A percentile compares a stretch with the other conserved stretches of the same genome.
Evolutionary conservation across 805 yeast genomes (phyloP).

Genomic region (Schizosaccharomyces japonicus): DNA sequence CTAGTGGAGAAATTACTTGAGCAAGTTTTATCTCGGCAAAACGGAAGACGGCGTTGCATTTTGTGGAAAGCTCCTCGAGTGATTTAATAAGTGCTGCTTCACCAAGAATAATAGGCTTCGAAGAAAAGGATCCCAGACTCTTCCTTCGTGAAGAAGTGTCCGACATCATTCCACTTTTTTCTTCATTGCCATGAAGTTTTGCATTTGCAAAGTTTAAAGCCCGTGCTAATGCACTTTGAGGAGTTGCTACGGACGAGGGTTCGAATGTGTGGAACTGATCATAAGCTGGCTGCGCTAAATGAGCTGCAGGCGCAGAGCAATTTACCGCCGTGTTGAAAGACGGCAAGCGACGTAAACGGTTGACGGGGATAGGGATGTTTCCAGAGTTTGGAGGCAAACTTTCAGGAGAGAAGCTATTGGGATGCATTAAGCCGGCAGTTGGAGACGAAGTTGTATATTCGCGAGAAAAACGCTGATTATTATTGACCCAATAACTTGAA

Average conservation of each 20-base stretch:
- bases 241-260: background rate
- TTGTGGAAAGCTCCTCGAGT: conserved; percentile 60
- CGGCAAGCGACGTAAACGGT: background rate
- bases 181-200: conserved; percentile 18
- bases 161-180: conserved; percentile 32
- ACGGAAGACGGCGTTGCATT: conserved; percentile 67
- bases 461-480: too few species aligned
- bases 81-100: conserved; percentile 13
- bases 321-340: background rate
- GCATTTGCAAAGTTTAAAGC: conserved; percentile 77
- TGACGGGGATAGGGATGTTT: conserved; percentile 22
- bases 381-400: background rate
- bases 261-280: background rate
- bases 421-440: too few species aligned
- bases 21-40: conserved; percentile 80
- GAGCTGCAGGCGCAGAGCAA: background rate
- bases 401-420: conserved; percentile 1
- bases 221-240: conserved; percentile 39
- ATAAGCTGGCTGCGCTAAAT: background rate
- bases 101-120: background rate
- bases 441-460: too few species aligned
- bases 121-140: background rate
- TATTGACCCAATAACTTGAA: too few species aligned
- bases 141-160: background rate
- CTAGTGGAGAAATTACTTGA: conserved; percentile 48